phyloP scores from a whole-genome alignment of 306 rosid genomes.

The Inga laurina region DNA sequence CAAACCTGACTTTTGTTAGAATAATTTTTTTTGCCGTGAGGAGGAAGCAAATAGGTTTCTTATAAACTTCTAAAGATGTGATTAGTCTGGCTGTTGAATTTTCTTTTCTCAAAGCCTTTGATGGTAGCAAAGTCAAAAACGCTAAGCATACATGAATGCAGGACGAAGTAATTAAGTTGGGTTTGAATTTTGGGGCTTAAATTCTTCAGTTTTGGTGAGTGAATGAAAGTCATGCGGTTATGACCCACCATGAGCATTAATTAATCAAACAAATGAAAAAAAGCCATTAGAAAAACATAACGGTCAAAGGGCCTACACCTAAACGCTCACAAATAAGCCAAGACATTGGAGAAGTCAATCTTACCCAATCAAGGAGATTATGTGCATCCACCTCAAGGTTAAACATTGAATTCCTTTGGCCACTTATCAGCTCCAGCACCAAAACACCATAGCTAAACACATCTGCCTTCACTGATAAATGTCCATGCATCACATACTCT shows the following conservation, averaged over 20 bases:
- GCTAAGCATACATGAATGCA: neutral
- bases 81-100: neutral
- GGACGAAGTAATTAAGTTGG: slow-evolving; percentile 1
- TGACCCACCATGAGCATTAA: neutral
- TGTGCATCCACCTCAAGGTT: slow-evolving; percentile 34
- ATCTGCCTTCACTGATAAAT: slow-evolving; percentile 73
- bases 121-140: neutral
- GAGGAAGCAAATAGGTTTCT: neutral
- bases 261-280: neutral
- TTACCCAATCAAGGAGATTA: slow-evolving; percentile 53
- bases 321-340: neutral
- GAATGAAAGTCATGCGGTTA: slow-evolving; percentile 28
- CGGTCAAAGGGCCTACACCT: slow-evolving; percentile 39
- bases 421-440: slow-evolving; percentile 76
- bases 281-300: neutral
- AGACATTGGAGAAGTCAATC: neutral
- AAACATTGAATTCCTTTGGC: slow-evolving; percentile 61
- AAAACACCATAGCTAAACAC: slow-evolving; percentile 92
- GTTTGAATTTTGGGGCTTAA: slow-evolving; percentile 19
- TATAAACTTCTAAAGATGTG: neutral
- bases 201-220: neutral
- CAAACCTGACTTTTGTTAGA: neutral
- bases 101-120: neutral
- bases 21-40: neutral
- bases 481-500: slow-evolving; percentile 85